Conservation (phyloP, 2,329 filamentous ascomycete genomes). For the Akanthomyces uredinophilus region DNA sequence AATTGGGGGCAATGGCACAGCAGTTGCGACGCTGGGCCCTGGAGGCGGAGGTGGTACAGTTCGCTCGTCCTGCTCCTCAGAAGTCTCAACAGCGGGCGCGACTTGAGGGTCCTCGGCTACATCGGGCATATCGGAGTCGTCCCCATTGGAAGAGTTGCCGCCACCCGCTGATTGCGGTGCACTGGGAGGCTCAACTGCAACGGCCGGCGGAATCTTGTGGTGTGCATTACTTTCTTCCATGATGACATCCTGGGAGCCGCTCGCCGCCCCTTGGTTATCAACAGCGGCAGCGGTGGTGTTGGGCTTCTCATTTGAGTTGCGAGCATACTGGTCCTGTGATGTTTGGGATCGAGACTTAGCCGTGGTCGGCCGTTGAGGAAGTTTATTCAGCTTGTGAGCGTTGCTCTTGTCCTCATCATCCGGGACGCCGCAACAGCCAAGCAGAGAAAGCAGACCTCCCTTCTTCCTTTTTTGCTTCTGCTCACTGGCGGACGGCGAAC, state of each 20-base stretch:
- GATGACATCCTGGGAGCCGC: slow-evolving; percentile 43
- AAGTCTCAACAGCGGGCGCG: slow-evolving; percentile 12
- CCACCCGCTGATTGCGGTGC: slow-evolving; percentile 17
- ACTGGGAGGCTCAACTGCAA: slow-evolving; percentile 41
- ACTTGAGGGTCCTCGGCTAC: slow-evolving; percentile 48
- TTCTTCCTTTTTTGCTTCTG: slow-evolving; percentile 51
- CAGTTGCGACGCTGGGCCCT: slow-evolving; percentile 37
- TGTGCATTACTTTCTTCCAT: slow-evolving; percentile 42
- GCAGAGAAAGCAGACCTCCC: slow-evolving; percentile 52
- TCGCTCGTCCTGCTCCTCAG: slow-evolving; percentile 30
- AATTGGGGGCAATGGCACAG: slow-evolving; percentile 35
- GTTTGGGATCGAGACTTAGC: slow-evolving; percentile 50
- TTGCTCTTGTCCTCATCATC: slow-evolving; percentile 51
- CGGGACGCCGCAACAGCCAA: slow-evolving; percentile 63
- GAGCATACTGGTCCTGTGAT: slow-evolving; percentile 44
- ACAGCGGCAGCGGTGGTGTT: slow-evolving; percentile 34
- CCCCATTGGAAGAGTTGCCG: slow-evolving; percentile 38
- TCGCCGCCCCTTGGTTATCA: slow-evolving; percentile 42
- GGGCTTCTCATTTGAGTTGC: slow-evolving; percentile 43
- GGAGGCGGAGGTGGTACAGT: slow-evolving; percentile 43
- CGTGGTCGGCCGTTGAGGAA: slow-evolving; percentile 50
- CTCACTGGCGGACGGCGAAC: slow-evolving; percentile 43
- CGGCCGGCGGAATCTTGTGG: slow-evolving; percentile 34
- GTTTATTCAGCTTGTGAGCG: slow-evolving; percentile 54
- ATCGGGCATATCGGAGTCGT: slow-evolving; percentile 65